Evolutionary conservation across 192 early-diverging fungal genomes (phyloP).

Genomic region (Jimgerdemannia flammicorona): DNA sequence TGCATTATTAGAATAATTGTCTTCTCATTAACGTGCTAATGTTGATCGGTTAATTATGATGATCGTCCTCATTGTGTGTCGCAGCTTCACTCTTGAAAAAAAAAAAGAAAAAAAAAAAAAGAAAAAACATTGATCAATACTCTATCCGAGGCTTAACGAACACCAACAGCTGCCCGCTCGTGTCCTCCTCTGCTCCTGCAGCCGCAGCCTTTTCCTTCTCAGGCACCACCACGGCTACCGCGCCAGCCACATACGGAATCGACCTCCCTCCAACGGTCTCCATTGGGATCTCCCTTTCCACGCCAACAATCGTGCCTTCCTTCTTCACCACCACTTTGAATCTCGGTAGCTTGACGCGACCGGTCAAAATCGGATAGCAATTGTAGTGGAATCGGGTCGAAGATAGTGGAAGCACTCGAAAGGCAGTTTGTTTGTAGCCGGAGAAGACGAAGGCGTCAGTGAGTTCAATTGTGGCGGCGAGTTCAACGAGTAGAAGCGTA

Average conservation of each 20-base stretch:
- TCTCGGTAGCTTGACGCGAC: conserved; percentile 52
- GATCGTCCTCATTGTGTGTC: no score
- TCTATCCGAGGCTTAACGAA: neutral
- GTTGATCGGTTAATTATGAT: no score
- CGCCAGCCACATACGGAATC: neutral
- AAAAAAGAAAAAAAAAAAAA: no score
- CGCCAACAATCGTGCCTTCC: neutral
- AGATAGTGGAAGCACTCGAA: conserved; percentile 56
- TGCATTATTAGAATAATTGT: no score
- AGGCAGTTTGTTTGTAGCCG: conserved; percentile 59
- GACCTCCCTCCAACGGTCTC: neutral
- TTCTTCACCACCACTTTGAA: conserved; percentile 8
- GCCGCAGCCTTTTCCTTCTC: neutral
- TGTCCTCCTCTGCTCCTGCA: neutral
- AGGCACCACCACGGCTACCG: no score
- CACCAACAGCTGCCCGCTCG: neutral
- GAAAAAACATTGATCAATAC: neutral
- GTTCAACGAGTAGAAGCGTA: conserved; percentile 44
- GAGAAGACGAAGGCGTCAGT: conserved; percentile 74
- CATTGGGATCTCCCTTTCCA: neutral
- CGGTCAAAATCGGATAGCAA: conserved; percentile 58
- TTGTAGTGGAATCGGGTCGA: conserved; percentile 46
- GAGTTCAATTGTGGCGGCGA: conserved; percentile 55
- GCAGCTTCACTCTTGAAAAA: no score
- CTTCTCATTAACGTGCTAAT: no score